A percentile compares a stretch with the other conserved stretches of the same genome.
These are phyloP conservation scores for Phytophthora cajani DNA, from an alignment of 352 stramenopile species.

Conservation along the genomic window DNA sequence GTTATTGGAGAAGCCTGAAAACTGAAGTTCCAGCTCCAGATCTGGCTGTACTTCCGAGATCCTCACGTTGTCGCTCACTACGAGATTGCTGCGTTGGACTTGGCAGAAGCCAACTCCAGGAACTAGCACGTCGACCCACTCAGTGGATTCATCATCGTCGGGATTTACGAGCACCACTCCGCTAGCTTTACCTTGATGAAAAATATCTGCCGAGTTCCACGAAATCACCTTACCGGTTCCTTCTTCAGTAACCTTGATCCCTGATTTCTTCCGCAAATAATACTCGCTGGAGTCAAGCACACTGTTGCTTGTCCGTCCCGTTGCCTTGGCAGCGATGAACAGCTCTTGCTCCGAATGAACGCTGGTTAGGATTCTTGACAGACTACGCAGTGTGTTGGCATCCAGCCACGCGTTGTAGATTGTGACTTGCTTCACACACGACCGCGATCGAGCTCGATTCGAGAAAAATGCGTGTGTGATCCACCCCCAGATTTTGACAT, in stretches of 20 bases:
- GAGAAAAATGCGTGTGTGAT: background rate
- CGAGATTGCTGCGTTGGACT: background rate
- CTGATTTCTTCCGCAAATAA: background rate
- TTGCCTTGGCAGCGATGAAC: background rate
- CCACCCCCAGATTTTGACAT: background rate
- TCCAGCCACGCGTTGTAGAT: background rate
- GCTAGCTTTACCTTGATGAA: background rate
- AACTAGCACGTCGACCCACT: background rate
- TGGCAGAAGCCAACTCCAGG: background rate
- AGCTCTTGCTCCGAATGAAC: background rate
- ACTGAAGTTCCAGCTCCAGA: background rate
- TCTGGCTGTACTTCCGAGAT: background rate
- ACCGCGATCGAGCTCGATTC: background rate
- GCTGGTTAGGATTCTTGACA: background rate
- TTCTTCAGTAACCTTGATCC: background rate
- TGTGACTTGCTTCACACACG: background rate
- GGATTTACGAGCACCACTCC: background rate
- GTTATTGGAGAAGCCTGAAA: background rate
- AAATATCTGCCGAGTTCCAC: background rate
- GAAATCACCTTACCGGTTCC: background rate
- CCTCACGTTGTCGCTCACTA: background rate
- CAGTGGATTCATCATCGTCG: background rate
- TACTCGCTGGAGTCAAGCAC: background rate
- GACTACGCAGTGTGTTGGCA: background rate
- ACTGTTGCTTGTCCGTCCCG: background rate